Conservation (phyloP, 176 grass and related monocot genomes). For the Urochloa ruziziensis region DNA sequence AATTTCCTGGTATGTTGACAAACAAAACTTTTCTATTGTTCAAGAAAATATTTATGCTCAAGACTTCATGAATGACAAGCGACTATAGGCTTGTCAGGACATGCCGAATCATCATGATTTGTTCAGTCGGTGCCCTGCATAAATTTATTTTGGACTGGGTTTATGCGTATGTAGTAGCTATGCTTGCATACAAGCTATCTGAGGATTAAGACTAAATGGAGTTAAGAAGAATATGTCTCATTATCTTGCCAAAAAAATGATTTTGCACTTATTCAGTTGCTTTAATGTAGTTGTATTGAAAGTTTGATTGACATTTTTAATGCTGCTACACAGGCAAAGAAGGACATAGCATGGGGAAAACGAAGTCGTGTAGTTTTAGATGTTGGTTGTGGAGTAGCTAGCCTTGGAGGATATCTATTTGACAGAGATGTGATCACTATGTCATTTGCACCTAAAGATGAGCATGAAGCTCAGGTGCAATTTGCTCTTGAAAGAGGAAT, state of each 20-base stretch:
- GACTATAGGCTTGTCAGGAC: not conserved
- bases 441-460: slow-evolving; percentile 93
- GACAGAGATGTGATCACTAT: slow-evolving; percentile 78
- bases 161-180: not conserved
- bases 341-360: slow-evolving; percentile 79
- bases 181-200: not conserved
- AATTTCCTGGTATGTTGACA: not conserved
- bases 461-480: slow-evolving; percentile 89
- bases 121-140: not conserved
- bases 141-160: not conserved
- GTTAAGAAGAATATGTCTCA: not conserved
- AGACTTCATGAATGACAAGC: not conserved
- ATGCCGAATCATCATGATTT: not conserved
- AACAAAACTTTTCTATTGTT: not conserved
- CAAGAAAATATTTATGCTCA: not conserved
- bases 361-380: slow-evolving; percentile 58
- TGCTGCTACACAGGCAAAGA: slow-evolving; percentile 50
- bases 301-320: not conserved
- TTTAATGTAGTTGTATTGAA: not conserved
- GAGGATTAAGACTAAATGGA: not conserved
- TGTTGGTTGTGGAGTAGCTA: slow-evolving; percentile 88
- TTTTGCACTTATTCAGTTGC: not conserved
- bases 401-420: slow-evolving; percentile 80
- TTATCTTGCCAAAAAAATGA: not conserved
- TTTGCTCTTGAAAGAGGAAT: slow-evolving; percentile 78